Base-by-base conservation (phyloP, 495 filamentous ascomycete genomes). In the Tuber melanosporum region DNA sequence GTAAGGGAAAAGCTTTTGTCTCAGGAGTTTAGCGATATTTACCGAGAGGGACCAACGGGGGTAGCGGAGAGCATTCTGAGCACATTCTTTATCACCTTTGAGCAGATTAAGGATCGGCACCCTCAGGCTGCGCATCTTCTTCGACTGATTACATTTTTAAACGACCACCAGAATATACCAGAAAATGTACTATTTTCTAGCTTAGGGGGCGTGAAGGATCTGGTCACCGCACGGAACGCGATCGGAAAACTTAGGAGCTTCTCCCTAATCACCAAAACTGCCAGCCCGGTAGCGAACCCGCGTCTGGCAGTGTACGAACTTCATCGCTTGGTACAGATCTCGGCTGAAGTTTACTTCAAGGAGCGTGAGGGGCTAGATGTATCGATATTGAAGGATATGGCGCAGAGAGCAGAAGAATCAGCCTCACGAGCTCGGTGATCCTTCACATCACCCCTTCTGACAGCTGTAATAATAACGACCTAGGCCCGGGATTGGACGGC, bases 11-110 rank as follows among this genome's bases (percentile, higher is more conserved):
- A 19, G 6, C 73, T 83, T 26, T 72, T 82, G 22, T 71, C 45
- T 47, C 45, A 6, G 15, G 17, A 47, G 17, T 47, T 78, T 45
- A 66, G 26, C 19, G 82, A 83, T 73, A 41, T 81, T 36, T 72
- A 77, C 32, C 79, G 86, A 47, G 71, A 86, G 62, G 43, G 70
- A 0, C 81, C 86, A 75, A 81, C 85, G 3, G 82, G 86, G 8
- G 14, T 66, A 26, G 4, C n/a, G 3, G 57, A 32, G 26, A 66
- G 57, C 57, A 78, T 88, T 8, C 79, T 86, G 19, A 84, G 81
- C 3, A 87, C 86, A 45, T 88, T 85, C 86, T 74, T 84, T 75
- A 81, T 88, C n/a, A 87, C 86, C 0, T 88, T 88, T 75, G 82
- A 86, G 17, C 84, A 86, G 14, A 85, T 89, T 71, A 52, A 77